Conservation (phyloP, 1,139 yeast species). For the Blastobotrys petasosporus region DNA sequence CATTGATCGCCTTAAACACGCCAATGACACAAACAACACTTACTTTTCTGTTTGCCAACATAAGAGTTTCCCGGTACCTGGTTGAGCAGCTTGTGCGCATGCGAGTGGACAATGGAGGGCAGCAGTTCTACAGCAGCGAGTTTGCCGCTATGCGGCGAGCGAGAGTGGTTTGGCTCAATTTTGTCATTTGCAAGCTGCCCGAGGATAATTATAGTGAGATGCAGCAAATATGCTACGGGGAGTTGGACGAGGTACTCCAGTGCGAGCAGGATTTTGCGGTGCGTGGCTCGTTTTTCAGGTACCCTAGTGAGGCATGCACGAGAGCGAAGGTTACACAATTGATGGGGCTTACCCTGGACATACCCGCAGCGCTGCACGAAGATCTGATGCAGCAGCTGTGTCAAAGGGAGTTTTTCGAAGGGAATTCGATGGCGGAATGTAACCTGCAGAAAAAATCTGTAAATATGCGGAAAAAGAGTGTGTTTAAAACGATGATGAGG, state of each 20-base stretch:
- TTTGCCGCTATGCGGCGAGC: background rate
- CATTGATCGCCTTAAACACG: background rate
- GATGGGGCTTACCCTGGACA: background rate
- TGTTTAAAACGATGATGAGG: too few relatives aligned
- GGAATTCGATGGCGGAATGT: too few relatives aligned
- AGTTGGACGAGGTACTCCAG: conserved; percentile 4
- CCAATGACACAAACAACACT: background rate
- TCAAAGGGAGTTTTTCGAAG: too few relatives aligned
- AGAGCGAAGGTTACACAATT: too few relatives aligned
- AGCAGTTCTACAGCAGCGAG: background rate
- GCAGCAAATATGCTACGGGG: background rate
- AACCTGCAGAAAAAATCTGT: too few relatives aligned
- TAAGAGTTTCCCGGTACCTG: background rate
- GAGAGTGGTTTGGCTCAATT: conserved; percentile 10
- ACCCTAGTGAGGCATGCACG: background rate
- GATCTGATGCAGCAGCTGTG: background rate
- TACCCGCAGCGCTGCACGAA: conserved; percentile 6
- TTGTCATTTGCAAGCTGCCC: conserved; percentile 1
- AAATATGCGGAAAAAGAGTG: too few relatives aligned
- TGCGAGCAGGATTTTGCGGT: background rate
- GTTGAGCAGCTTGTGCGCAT: conserved; percentile 4
- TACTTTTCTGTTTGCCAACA: background rate
- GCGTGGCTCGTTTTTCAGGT: conserved; percentile 5
- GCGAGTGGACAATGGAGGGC: conserved; percentile 2
- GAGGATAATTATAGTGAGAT: background rate